Evolutionary conservation across 768 basidiomycete species (phyloP).

Genomic region (Pleurotus pulmonarius): DNA sequence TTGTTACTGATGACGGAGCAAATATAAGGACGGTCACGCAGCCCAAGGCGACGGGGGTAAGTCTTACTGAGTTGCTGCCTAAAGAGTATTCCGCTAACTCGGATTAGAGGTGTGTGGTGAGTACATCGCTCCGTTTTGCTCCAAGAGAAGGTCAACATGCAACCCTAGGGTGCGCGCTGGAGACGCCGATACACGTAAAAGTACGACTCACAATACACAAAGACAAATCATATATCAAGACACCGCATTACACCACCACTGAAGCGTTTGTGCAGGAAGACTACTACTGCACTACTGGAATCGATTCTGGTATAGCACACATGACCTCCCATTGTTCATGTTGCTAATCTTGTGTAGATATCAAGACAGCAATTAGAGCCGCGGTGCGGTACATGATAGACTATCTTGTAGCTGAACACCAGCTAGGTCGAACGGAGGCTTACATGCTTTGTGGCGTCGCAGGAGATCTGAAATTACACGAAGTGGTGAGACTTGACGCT

Average conservation of each 20-base stretch:
- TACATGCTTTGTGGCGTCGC: constrained; percentile 63
- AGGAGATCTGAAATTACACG: constrained; percentile 56
- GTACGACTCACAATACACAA: constrained; percentile 56
- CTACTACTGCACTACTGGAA: constrained; percentile 57
- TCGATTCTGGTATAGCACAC: constrained; percentile 24
- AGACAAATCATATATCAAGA: constrained; percentile 53
- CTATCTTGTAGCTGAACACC: constrained; percentile 40
- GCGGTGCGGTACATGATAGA: constrained; percentile 59
- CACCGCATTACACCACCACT: constrained; percentile 49
- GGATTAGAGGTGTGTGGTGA: constrained; percentile 57
- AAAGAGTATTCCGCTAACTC: neutral
- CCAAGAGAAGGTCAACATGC: neutral
- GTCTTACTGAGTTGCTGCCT: constrained; percentile 11
- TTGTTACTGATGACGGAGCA: no score
- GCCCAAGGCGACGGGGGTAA: constrained; percentile 65
- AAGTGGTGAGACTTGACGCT: constrained; percentile 40
- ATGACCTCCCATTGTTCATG: neutral
- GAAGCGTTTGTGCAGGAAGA: constrained; percentile 25
- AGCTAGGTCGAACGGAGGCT: constrained; percentile 42
- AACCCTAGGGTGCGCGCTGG: constrained; percentile 53
- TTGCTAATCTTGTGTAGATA: constrained; percentile 30
- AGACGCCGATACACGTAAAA: constrained; percentile 54
- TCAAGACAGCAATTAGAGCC: constrained; percentile 50
- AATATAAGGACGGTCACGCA: constrained; percentile 55
- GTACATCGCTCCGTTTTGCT: constrained; percentile 12